phyloP scores from a whole-genome alignment of 257 asterid species.

The Mentha longifolia region DNA sequence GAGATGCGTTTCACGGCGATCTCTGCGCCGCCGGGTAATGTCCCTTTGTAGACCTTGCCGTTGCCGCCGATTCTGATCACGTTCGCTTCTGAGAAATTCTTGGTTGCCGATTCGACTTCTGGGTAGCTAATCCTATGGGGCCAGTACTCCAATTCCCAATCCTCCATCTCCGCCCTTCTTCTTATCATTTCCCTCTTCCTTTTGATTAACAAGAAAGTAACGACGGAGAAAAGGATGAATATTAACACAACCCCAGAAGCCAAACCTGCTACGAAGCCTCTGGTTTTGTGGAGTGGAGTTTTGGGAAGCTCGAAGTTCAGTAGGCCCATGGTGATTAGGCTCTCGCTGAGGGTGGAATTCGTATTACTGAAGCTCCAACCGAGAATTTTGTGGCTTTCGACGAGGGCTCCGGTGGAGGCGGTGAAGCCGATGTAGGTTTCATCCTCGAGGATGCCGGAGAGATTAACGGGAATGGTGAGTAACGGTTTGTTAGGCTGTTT shows the following conservation, averaged over 20 bases:
- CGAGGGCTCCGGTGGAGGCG: slow-evolving; percentile 65
- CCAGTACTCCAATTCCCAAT: slow-evolving; percentile 88
- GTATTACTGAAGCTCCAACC: slow-evolving; percentile 79
- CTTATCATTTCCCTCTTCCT: slow-evolving; percentile 37
- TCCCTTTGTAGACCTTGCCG: slow-evolving; percentile 73
- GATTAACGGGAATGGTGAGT: slow-evolving; percentile 47
- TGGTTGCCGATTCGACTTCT: slow-evolving; percentile 71
- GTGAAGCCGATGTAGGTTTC: slow-evolving; percentile 83
- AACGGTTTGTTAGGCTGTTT: slow-evolving; percentile 60
- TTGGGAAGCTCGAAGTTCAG: slow-evolving; percentile 66
- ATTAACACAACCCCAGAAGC: slow-evolving; percentile 38
- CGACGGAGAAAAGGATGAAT: slow-evolving; percentile 20
- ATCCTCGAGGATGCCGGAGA: slow-evolving; percentile 57
- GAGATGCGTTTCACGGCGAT: slow-evolving; percentile 72
- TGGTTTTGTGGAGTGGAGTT: slow-evolving; percentile 46
- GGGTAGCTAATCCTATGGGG: slow-evolving; percentile 70
- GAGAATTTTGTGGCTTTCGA: slow-evolving; percentile 63
- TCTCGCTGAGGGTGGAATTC: slow-evolving; percentile 47
- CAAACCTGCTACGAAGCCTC: slow-evolving; percentile 52
- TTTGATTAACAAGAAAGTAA: slow-evolving; percentile 38
- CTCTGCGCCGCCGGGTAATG: slow-evolving; percentile 51
- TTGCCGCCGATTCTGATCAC: slow-evolving; percentile 75
- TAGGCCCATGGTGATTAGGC: slow-evolving; percentile 50
- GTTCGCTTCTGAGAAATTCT: slow-evolving; percentile 59
- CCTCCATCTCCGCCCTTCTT: slow-evolving; percentile 69